Evolutionary conservation across 2,329 filamentous ascomycete species (phyloP).

Genomic region (Ophiostoma piceae): DNA sequence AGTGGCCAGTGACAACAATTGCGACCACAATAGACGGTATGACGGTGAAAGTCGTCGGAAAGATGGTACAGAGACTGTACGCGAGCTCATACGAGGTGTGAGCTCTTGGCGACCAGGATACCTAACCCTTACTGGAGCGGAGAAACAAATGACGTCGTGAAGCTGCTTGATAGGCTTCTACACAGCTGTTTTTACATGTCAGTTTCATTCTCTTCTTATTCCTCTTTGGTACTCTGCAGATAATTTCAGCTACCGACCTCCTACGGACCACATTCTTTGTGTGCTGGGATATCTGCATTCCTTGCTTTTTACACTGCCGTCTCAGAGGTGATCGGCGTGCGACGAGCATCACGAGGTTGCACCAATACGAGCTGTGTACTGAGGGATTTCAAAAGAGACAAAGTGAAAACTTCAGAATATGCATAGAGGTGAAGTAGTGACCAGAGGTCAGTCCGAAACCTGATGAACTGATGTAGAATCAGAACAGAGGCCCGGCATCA

Average conservation of each 20-base stretch:
- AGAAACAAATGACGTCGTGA: slow-evolving; percentile 3
- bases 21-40: background rate
- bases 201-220: background rate
- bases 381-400: background rate
- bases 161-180: background rate
- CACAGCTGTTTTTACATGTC: background rate
- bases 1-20: background rate
- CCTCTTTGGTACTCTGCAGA: background rate
- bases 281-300: background rate
- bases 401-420: background rate
- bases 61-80: background rate
- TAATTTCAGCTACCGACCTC: too few relatives aligned
- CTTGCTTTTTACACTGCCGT: background rate
- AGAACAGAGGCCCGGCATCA: background rate
- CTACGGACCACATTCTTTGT: background rate
- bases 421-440: background rate
- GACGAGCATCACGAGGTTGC: slow-evolving; percentile 1
- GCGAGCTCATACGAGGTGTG: background rate
- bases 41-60: background rate
- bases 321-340: slow-evolving; percentile 7
- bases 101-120: background rate
- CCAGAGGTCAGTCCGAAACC: background rate
- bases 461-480: background rate
- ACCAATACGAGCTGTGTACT: slow-evolving; percentile 7
- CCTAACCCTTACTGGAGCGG: background rate